Conservation (phyloP, 2,329 filamentous ascomycete species). For the Septoria linicola region DNA sequence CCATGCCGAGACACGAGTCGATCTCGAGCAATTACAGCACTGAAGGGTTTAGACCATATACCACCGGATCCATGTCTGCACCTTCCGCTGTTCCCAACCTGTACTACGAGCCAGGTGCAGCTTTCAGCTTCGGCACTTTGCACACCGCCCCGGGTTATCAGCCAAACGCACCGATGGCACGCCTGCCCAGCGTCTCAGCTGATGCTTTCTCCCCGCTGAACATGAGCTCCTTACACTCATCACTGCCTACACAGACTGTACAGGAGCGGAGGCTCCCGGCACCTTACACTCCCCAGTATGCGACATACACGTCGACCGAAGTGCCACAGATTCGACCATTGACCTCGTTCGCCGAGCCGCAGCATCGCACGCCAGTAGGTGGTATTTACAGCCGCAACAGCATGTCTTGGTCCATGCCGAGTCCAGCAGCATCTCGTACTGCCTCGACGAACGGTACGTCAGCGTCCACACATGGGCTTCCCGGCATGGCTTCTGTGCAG, state of each 20-base stretch:
- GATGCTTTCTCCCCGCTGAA: constrained; percentile 36
- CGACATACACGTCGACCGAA: constrained; percentile 18
- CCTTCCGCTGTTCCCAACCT: constrained; percentile 29
- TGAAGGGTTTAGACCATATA: constrained; percentile 34
- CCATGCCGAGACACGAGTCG: constrained; percentile 30
- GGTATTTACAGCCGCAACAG: constrained; percentile 35
- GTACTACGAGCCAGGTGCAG: constrained; percentile 30
- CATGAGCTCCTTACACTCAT: constrained; percentile 38
- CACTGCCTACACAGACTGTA: constrained; percentile 34
- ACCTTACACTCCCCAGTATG: constrained; percentile 30
- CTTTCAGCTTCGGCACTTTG: constrained; percentile 34
- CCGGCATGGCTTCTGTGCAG: constrained; percentile 12
- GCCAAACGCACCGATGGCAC: constrained; percentile 19
- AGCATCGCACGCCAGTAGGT: constrained; percentile 28
- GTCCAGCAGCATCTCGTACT: constrained; percentile 15
- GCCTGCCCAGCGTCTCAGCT: constrained; percentile 31
- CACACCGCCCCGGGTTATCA: constrained; percentile 25
- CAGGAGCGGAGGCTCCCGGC: constrained; percentile 36
- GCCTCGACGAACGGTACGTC: constrained; percentile 14
- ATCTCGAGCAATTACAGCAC: constrained; percentile 29
- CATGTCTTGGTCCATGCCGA: constrained; percentile 33
- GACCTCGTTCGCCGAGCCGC: constrained; percentile 27
- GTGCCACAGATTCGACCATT: constrained; percentile 31
- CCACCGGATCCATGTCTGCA: constrained; percentile 28
- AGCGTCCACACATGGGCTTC: constrained; percentile 7